Base-by-base conservation (phyloP, 2,329 filamentous ascomycete genomes). In the Parastagonospora avenae region DNA sequence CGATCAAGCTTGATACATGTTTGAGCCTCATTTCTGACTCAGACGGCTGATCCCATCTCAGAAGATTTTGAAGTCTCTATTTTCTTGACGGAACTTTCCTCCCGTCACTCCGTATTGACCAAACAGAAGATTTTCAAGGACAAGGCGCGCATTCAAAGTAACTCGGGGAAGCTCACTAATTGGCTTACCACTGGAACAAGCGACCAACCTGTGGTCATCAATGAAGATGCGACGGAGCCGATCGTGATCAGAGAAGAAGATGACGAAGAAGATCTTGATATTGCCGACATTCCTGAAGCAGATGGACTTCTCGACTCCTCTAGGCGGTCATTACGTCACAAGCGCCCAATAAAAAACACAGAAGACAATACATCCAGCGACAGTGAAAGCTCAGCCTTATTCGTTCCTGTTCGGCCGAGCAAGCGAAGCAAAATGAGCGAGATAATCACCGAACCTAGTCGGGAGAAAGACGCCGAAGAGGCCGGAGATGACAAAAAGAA, bases 11-110 rank as follows among this genome's bases (percentile, higher is more conserved):
- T 24, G 19, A 24, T 24, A 3, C 19, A 24, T 24, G 19, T 24
- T 24, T 24, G 19, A 42, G 12, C 7, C 41, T 37, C 37, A 15
- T 14, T 8, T 52, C 54, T 59, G 41, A 60, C 46, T 52, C 51
- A 55, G 45, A 60, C 46, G 33, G 32, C 50, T 62, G 42, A 63
- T 37, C 35, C 31, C 28, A 32, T n/a, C 54, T 47, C 63, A 94
- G 93, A 97, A 74, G 93, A 96, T 62, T 99, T 97, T 69, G 92
- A 97, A 70, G 91, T 97, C 11, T 90, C 92, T 32, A 89, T 99
- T 59, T 97, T 97, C 76, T 80, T 99, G 59, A 95, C 90, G 39
- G 91, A 96, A 72, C 89, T 89, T 7, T 87, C 85, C 44, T 92
- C 89, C 33, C 85, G 92, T 11, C 94, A 97, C 77, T 90, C 91